phyloP scores from a whole-genome alignment of 202 grass and related monocot species.

The Carex sylvatica region DNA sequence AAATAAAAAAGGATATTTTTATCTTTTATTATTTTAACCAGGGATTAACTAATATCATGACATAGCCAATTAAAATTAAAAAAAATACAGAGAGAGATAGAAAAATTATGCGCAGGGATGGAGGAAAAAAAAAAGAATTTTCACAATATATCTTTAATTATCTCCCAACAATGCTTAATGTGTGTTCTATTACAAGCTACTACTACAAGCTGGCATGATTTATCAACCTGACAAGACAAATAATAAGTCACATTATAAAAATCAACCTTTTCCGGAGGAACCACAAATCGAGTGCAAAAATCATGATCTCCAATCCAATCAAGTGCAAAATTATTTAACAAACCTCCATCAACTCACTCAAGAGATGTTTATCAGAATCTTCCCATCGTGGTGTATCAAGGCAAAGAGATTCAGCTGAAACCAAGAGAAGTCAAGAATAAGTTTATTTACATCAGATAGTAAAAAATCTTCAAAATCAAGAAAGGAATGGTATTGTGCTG shows the following conservation, averaged over 20 bases:
- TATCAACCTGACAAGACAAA: conserved; percentile 41
- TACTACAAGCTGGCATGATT: conserved; percentile 60
- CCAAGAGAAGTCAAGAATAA: conserved; percentile 21
- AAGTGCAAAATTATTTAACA: conserved; percentile 33
- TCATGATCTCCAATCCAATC: conserved; percentile 61
- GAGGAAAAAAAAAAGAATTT: conserved; percentile 21
- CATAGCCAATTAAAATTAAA: too few relatives aligned
- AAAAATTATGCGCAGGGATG: too few relatives aligned
- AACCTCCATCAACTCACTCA: conserved; percentile 85
- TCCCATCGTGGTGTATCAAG: conserved; percentile 69
- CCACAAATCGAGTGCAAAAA: conserved; percentile 51
- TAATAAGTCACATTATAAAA: conserved; percentile 7
- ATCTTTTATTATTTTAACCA: too few relatives aligned
- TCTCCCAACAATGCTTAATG: conserved; percentile 77
- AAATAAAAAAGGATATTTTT: too few relatives aligned
- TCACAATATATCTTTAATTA: conserved; percentile 71
- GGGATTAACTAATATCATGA: too few relatives aligned
- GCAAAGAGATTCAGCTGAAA: conserved; percentile 72
- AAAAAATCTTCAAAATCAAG: background rate
- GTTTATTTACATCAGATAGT: conserved; percentile 3
- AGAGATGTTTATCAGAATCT: conserved; percentile 65
- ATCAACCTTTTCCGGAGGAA: conserved; percentile 65
- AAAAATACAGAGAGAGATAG: too few relatives aligned
- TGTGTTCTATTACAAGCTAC: conserved; percentile 58
- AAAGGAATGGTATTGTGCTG: background rate